Evolutionary conservation across 805 yeast species (phyloP), one percentile per base, ranked within the genome.

Genomic region (Starmerella apicola): DNA sequence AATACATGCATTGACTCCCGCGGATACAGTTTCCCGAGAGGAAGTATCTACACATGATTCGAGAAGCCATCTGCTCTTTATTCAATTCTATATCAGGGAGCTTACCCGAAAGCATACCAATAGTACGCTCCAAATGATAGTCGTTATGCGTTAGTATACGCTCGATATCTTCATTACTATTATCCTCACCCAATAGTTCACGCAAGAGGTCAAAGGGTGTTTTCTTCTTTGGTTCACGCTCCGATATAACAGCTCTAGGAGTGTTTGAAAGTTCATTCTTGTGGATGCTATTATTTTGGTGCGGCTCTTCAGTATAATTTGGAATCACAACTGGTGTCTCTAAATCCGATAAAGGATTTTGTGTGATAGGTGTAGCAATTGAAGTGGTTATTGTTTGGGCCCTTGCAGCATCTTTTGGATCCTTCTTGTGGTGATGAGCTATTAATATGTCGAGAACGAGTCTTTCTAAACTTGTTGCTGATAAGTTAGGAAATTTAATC

Each of bases 11-110:
- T 43, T 67, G 72, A 4, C 62, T 47, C 3, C 54, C 54, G 12
- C 71, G 59, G 10, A 64, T 49, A 39, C 73, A 68, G 16, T 56
- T 53, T 2, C 73, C 73, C 21, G 52, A 53, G 5, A 66, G 47
- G 41, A 59, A 61, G 44, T 62, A 69, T n/a, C 66, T 56, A 43
- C 72, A 67, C 38, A 65, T 50, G 18, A 56, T 54, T 13, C 57
- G 56, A 31, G 54, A 52, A 10, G 55, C 51, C 23, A 48, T 40
- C 33, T 50, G 50, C 24, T 42, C 51, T 25, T 45, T 44, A 7
- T 48, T 41, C 13, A 50, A 36, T 15, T 28, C 33, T 7, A 36
- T 20, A 5, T 30, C 26, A 3, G 21, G 19, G 20, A 17, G 34
- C 26, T 37, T 37, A 12, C 46, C 45, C 35, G 48, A 33, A 23